These are phyloP conservation scores for Pyrus bretschneideri DNA, from an alignment of 306 rosid genomes.

Conservation along the genomic window DNA sequence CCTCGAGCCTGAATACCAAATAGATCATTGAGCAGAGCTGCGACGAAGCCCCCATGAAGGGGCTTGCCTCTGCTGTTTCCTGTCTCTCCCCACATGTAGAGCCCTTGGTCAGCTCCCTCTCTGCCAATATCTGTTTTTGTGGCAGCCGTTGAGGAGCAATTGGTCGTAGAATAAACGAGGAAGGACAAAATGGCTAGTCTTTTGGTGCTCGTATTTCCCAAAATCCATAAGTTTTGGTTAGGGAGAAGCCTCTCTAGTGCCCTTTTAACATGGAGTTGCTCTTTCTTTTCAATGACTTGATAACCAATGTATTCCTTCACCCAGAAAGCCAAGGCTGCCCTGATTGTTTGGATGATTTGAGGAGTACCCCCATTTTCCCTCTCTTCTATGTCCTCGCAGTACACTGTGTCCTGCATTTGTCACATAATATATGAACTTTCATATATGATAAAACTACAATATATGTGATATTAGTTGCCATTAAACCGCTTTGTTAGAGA, in stretches of 20 bases:
- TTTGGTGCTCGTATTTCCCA: constrained; percentile 50
- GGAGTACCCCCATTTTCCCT: constrained; percentile 91
- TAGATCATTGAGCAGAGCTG: constrained; percentile 62
- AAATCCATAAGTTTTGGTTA: constrained; percentile 45
- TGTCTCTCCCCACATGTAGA: constrained; percentile 55
- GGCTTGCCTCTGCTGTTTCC: constrained; percentile 38
- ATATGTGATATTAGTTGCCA: too few relatives aligned
- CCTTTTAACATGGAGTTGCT: constrained; percentile 35
- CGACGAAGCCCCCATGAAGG: constrained; percentile 74
- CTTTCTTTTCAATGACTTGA: constrained; percentile 54
- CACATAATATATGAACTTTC: not conserved
- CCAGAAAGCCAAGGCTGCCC: constrained; percentile 89
- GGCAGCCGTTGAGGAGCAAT: constrained; percentile 12
- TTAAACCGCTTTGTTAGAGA: too few relatives aligned
- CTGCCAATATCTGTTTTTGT: not conserved
- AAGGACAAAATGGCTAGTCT: constrained; percentile 75
- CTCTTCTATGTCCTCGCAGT: constrained; percentile 60
- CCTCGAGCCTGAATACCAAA: constrained; percentile 91
- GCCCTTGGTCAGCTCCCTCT: constrained; percentile 12
- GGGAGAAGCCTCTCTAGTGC: constrained; percentile 53
- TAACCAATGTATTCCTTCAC: constrained; percentile 63
- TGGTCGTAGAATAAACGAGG: constrained; percentile 46
- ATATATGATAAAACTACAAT: too few relatives aligned
- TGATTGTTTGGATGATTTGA: constrained; percentile 67
- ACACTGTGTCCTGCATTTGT: constrained; percentile 59